A percentile compares a stretch with the other conserved stretches of the same genome.
These are phyloP conservation scores for Ceratocystis harringtonii DNA, from an alignment of 2,329 filamentous ascomycete species.

Conservation along the genomic window DNA sequence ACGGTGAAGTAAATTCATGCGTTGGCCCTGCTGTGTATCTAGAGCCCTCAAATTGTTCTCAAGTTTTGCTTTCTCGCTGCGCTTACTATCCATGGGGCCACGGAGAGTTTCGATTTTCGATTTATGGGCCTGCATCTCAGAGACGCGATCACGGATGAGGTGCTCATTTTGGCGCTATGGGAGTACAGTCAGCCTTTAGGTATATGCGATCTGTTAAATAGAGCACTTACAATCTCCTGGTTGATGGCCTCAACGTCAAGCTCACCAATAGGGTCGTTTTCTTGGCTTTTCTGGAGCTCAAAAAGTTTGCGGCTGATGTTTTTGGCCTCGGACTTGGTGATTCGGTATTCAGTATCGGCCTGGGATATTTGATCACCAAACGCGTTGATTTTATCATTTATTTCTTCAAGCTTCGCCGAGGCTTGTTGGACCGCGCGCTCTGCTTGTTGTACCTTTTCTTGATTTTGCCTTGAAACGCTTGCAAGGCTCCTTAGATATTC, in stretches of 20 bases:
- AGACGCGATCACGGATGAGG: slow-evolving; percentile 33
- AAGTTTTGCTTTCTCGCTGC: slow-evolving; percentile 22
- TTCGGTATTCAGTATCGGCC: slow-evolving; percentile 23
- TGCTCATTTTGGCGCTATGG: slow-evolving; percentile 29
- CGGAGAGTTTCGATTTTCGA: neutral
- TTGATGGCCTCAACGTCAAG: slow-evolving; percentile 61
- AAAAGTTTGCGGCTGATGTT: slow-evolving; percentile 24
- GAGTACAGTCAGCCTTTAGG: slow-evolving; percentile 27
- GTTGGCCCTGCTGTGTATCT: slow-evolving; percentile 60
- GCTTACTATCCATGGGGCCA: neutral
- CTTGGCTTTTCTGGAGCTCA: slow-evolving; percentile 33
- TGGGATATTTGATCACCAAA: slow-evolving; percentile 16
- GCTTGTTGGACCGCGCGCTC: slow-evolving; percentile 2
- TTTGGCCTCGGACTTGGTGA: slow-evolving; percentile 14
- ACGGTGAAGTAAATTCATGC: slow-evolving; percentile 48
- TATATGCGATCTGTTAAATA: neutral
- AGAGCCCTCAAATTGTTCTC: slow-evolving; percentile 42
- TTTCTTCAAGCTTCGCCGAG: neutral
- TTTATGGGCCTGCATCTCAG: neutral
- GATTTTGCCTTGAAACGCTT: neutral
- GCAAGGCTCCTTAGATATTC: slow-evolving; percentile 1
- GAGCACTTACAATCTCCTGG: slow-evolving; percentile 47
- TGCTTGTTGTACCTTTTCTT: neutral
- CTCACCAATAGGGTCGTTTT: slow-evolving; percentile 45
- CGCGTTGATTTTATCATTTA: slow-evolving; percentile 13